Evolutionary conservation across 2,329 filamentous ascomycete genomes (phyloP), one percentile per base, ranked within the genome.

Genomic region (Escovopsis weberi): DNA sequence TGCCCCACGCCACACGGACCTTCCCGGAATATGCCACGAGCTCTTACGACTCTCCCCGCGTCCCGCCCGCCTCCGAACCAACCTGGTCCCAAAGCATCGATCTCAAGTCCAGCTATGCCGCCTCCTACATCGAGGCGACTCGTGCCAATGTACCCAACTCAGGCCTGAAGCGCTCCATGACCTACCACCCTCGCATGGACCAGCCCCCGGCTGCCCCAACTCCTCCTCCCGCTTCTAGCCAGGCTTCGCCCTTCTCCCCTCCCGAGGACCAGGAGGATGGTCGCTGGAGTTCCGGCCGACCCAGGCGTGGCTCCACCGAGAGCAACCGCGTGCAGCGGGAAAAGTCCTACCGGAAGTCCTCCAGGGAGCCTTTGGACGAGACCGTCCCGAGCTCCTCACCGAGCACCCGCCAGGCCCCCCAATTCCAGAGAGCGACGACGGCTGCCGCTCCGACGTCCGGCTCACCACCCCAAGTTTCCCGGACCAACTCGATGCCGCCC

Each of bases 401-500:
- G 2, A 52, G 53, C 5, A 48, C 47, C 18, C 60, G 58, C 23
- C 53, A 57, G 28, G 45, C 55, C 12, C 40, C 51, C 8, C 45
- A 49, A 15, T 55, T 54, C 35, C 42, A 51, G 32, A 57, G 52
- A 42, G 43, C 54, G 11, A 47, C 56, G n/a, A 51, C 55, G 33
- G 45, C 48, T 26, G 47, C 51, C 12, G 50, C 57, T 5, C 45
- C 44, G 12, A 47, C 54, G 40, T 45, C 57, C 3, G 50, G 50
- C 38, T 60, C 62, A 2, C 60, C 62, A 15, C 62, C 63, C 0
- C 56, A 57, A 12, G 48, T 61, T 6, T 50, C 53, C 5, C 57
- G 63, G 36, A 55, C 55, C 28, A 57, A 55, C 46, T 64, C 61
- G 2, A 59, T 61, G 55, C 61, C 61, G 2, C 45, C 48, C 5